A percentile compares a stretch with the other conserved stretches of the same genome.
phyloP scores from a whole-genome alignment of 2,329 filamentous ascomycete genomes.

The Hypoxylon sp. region DNA sequence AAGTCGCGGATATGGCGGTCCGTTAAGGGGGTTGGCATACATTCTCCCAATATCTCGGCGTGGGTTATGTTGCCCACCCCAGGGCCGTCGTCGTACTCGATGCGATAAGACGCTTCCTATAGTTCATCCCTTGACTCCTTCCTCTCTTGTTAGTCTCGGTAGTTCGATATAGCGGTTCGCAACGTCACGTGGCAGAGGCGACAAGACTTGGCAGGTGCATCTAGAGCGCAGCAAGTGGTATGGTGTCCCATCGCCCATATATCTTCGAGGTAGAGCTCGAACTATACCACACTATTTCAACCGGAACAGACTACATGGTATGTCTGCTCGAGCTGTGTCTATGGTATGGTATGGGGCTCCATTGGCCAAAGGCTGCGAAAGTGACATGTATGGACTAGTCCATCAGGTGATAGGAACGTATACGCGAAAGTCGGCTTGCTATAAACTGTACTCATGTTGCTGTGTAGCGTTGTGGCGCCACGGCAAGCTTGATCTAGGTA shows the following conservation, averaged over 20 bases:
- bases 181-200: conserved; percentile 9
- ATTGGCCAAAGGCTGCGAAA: background rate
- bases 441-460: too few species aligned
- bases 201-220: conserved; percentile 10
- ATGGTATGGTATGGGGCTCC: background rate
- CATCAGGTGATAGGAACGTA: too few species aligned
- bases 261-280: conserved; percentile 22
- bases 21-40: conserved; percentile 5
- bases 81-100: conserved; percentile 13
- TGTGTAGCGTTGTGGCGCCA: too few species aligned
- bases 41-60: conserved; percentile 8
- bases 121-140: conserved; percentile 6
- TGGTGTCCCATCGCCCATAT: conserved; percentile 14
- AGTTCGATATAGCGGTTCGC: conserved; percentile 17
- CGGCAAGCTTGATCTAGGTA: too few species aligned
- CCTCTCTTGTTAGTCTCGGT: conserved; percentile 6
- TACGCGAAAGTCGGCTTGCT: too few species aligned
- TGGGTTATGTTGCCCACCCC: conserved; percentile 8
- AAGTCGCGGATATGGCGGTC: conserved; percentile 9
- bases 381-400: too few species aligned
- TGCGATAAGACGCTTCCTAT: conserved; percentile 21
- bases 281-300: conserved; percentile 15
- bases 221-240: conserved; percentile 8
- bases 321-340: background rate
- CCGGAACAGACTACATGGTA: conserved; percentile 4